phyloP scores from a whole-genome alignment of 2,329 filamentous ascomycete genomes.

The Diaporthe longicolla region DNA sequence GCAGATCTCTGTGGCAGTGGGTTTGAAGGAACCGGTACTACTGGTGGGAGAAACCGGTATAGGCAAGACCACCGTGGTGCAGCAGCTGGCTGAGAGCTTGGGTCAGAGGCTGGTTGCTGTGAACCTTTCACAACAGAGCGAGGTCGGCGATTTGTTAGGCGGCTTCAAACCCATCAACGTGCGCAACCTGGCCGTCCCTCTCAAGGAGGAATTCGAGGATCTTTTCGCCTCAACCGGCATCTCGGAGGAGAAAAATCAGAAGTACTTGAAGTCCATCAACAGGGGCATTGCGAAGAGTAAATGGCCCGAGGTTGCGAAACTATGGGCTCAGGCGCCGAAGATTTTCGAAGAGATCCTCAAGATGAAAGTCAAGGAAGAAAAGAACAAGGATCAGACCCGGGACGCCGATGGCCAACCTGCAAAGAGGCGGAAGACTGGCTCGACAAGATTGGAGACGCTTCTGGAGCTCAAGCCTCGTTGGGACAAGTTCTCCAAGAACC shows the following conservation, averaged over 20 bases:
- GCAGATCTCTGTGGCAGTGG: slow-evolving; percentile 86
- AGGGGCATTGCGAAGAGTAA: slow-evolving; percentile 86
- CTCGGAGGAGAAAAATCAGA: slow-evolving; percentile 87
- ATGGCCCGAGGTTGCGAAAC: slow-evolving; percentile 87
- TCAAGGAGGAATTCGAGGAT: slow-evolving; percentile 95
- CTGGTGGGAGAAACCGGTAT: slow-evolving; percentile 99
- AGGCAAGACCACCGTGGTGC: slow-evolving; percentile 96
- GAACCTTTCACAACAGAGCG: slow-evolving; percentile 97
- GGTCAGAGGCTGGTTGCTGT: slow-evolving; percentile 92
- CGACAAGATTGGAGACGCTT: slow-evolving; percentile 74
- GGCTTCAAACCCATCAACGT: slow-evolving; percentile 97
- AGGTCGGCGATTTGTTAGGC: slow-evolving; percentile 94
- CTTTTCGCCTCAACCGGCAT: slow-evolving; percentile 89
- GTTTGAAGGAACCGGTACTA: slow-evolving; percentile 88
- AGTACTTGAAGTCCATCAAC: slow-evolving; percentile 84
- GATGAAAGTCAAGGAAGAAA: slow-evolving; percentile 64
- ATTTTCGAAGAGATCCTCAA: slow-evolving; percentile 83
- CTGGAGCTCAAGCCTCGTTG: slow-evolving; percentile 76
- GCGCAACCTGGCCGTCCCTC: slow-evolving; percentile 85
- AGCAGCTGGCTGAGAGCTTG: slow-evolving; percentile 87
- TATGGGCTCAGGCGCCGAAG: slow-evolving; percentile 90
- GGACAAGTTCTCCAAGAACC: slow-evolving; percentile 81
- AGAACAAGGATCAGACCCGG: slow-evolving; percentile 58
- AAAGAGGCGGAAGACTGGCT: slow-evolving; percentile 77
- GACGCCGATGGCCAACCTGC: slow-evolving; percentile 68